A percentile compares a stretch with the other conserved stretches of the same genome.
phyloP scores from a whole-genome alignment of 441 rosid genomes.

The Brassica balearica region DNA sequence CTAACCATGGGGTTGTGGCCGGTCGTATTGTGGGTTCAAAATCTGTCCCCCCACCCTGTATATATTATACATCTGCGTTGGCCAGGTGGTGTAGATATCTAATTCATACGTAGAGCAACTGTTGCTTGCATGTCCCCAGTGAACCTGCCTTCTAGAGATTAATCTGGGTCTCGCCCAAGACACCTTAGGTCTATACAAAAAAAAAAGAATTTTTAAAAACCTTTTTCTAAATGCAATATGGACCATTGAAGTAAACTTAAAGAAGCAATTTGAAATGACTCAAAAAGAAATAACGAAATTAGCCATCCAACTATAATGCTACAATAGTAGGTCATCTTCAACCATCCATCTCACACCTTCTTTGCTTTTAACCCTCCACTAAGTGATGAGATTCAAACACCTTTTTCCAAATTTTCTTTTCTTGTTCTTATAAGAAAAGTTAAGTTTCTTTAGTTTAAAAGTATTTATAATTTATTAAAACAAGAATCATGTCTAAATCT shows the following conservation, averaged over 20 bases:
- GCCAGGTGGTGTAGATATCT: too few species aligned
- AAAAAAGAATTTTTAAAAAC: not conserved
- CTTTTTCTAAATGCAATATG: not conserved
- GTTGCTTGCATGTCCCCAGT: too few species aligned
- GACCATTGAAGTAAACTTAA: not conserved
- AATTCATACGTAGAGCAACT: too few species aligned
- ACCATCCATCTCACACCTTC: slow-evolving; percentile 28
- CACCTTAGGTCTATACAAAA: too few species aligned
- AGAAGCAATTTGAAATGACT: slow-evolving; percentile 20
- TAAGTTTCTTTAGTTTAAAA: slow-evolving; percentile 1
- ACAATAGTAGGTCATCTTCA: slow-evolving; percentile 20
- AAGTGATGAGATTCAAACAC: slow-evolving; percentile 39
- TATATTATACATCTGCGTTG: too few species aligned
- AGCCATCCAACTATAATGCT: slow-evolving; percentile 27
- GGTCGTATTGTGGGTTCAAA: too few species aligned
- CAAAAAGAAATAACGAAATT: slow-evolving; percentile 11
- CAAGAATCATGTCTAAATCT: slow-evolving; percentile 36
- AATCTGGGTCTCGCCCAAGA: too few species aligned
- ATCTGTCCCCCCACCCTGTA: too few species aligned
- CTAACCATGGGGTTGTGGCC: too few species aligned
- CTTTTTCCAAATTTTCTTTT: not conserved
- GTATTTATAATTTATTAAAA: slow-evolving; percentile 3
- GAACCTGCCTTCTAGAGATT: too few species aligned
- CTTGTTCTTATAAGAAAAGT: not conserved
- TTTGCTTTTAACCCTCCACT: slow-evolving; percentile 26